Percentiles rank a stretch among this genome's conserved stretches.
These are phyloP conservation scores for Mycosphaerella sp. DNA, from an alignment of 2,329 filamentous ascomycete genomes.

Conservation along the genomic window DNA sequence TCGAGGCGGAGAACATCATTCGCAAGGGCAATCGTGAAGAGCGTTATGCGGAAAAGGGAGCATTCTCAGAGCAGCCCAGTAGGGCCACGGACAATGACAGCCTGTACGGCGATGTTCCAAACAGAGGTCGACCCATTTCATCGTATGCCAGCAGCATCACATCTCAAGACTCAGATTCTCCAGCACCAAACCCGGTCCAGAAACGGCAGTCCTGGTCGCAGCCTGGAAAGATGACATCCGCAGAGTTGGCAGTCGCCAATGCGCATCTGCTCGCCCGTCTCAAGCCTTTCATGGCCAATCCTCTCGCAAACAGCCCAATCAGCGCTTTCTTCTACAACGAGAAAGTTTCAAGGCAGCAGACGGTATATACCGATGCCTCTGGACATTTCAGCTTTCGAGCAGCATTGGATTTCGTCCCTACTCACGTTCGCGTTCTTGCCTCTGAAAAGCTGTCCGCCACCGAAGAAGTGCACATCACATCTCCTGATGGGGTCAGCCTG, in stretches of 20 bases:
- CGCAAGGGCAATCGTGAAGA: slow-evolving; percentile 65
- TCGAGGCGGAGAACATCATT: slow-evolving; percentile 72
- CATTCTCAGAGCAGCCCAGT: slow-evolving; percentile 63
- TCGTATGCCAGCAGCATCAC: slow-evolving; percentile 23
- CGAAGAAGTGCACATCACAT: slow-evolving; percentile 69
- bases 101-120: slow-evolving; percentile 32
- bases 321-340: slow-evolving; percentile 96
- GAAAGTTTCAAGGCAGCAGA: slow-evolving; percentile 71
- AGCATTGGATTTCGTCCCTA: slow-evolving; percentile 82
- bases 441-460: slow-evolving; percentile 78
- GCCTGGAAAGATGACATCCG: slow-evolving; percentile 61
- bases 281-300: slow-evolving; percentile 82
- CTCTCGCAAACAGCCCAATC: slow-evolving; percentile 68
- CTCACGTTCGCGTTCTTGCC: slow-evolving; percentile 78
- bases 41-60: slow-evolving; percentile 56
- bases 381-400: slow-evolving; percentile 82
- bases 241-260: slow-evolving; percentile 74
- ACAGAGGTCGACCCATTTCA: slow-evolving; percentile 17
- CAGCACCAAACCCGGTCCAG: slow-evolving; percentile 36
- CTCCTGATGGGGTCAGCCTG: slow-evolving; percentile 74
- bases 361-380: slow-evolving; percentile 75
- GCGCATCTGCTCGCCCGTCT: slow-evolving; percentile 80
- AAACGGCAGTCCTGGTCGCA: slow-evolving; percentile 48
- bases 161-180: slow-evolving; percentile 22
- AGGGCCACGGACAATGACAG: slow-evolving; percentile 42